Conservation (phyloP, 2,329 filamentous ascomycete genomes). For the Colletotrichum lupini region DNA sequence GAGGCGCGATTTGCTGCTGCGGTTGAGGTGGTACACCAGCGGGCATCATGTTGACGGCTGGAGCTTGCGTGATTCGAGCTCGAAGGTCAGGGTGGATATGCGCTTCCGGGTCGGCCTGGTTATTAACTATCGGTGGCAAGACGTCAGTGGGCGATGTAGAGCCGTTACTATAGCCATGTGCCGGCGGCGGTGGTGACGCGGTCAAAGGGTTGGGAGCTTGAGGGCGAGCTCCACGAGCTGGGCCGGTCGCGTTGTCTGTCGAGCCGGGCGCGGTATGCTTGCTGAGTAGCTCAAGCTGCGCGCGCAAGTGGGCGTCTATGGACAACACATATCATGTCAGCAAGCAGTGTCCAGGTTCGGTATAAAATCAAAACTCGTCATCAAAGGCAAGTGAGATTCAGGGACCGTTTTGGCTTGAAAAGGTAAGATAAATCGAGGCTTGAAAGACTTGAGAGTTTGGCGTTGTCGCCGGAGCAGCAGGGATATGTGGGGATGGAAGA, state of each 20-base stretch:
- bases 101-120: conserved; percentile 52
- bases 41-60: conserved; percentile 47
- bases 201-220: conserved; percentile 44
- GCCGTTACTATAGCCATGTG: conserved; percentile 58
- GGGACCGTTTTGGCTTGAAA: conserved; percentile 1
- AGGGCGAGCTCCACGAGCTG: conserved; percentile 39
- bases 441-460: conserved; percentile 6
- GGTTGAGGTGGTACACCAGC: conserved; percentile 38
- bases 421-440: conserved; percentile 3
- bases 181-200: conserved; percentile 40
- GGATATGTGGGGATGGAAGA: conserved; percentile 9
- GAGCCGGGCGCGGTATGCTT: conserved; percentile 48
- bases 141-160: conserved; percentile 49
- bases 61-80: conserved; percentile 40
- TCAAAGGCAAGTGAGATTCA: neutral
- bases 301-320: conserved; percentile 48
- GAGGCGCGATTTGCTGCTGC: conserved; percentile 24
- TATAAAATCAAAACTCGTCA: neutral
- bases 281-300: conserved; percentile 57
- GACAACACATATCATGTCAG: conserved; percentile 32
- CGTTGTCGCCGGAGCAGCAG: conserved; percentile 4
- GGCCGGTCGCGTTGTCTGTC: conserved; percentile 43
- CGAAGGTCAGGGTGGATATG: conserved; percentile 63
- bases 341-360: conserved; percentile 14
- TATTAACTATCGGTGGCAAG: conserved; percentile 46